Evolutionary conservation across 768 basidiomycete species (phyloP).

Genomic region (Mycena rebaudengoi): DNA sequence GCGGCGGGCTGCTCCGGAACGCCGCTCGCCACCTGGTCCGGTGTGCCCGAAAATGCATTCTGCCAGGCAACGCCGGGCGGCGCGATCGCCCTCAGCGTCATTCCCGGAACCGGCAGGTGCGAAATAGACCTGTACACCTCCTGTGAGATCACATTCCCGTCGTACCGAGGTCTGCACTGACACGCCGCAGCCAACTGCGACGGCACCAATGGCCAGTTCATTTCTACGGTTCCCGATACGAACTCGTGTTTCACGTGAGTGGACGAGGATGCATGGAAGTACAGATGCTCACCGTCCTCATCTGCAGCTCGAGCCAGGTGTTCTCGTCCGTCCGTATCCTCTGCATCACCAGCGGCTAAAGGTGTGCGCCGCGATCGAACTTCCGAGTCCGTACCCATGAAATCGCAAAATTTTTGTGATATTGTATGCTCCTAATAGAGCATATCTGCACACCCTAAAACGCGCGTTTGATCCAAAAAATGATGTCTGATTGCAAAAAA

Average conservation of each 20-base stretch:
- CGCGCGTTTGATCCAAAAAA: no score
- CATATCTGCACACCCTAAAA: no score
- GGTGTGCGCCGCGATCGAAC: no score
- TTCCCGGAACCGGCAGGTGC: not conserved
- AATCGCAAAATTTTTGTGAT: no score
- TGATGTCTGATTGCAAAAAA: no score
- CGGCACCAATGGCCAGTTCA: not conserved
- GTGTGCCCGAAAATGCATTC: not conserved
- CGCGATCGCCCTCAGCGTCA: slow-evolving; percentile 2
- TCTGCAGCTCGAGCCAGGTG: not conserved
- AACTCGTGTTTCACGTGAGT: slow-evolving; percentile 7
- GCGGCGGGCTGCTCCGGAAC: slow-evolving; percentile 1
- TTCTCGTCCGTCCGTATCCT: not conserved
- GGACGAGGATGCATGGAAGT: not conserved
- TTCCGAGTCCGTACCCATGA: no score
- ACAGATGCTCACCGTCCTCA: not conserved
- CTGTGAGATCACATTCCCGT: not conserved
- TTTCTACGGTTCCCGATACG: not conserved
- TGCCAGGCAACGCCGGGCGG: slow-evolving; percentile 15
- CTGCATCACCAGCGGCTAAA: not conserved
- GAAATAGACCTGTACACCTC: slow-evolving; percentile 7
- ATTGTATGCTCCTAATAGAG: no score
- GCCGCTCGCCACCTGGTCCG: slow-evolving; percentile 6
- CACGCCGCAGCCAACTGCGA: slow-evolving; percentile 3
- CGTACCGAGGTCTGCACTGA: not conserved